Evolutionary conservation across 257 asterid species (phyloP), one percentile per base, ranked within the genome.

Genomic region (Asclepias syriaca): DNA sequence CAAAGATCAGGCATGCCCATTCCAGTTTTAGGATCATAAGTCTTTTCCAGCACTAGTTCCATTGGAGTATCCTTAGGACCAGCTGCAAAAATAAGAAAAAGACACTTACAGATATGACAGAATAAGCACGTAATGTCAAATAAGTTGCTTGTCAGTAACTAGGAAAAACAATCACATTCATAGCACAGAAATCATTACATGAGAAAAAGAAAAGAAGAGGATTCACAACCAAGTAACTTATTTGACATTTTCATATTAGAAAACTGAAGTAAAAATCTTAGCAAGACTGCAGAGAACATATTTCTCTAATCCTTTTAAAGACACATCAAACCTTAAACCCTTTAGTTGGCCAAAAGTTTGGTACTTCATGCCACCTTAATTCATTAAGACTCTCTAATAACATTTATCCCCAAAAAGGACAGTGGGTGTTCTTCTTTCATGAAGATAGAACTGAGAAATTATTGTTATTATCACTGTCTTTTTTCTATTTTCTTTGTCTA

Each of bases 51-150:
- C 69, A 87, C 98, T 58, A 81, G 68, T 34, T 90, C 97, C 91
- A 92, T 78, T 21, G 95, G 94, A 68, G 98, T 94, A 67, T 91
- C 99, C 83, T 90, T 92, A 49, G 95, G 98, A 74, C 99, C 99
- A 71, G 79, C 99, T 92, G 90, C 87, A 82, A 15, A 79, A 54
- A 9, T 43, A 43, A 43, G 6, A 56, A 63, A 77, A 68, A 2
- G 63, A 58, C 22, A 59, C 32, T n/a, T 66, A 29, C 29, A 65
- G 18, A 16, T 9, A 60, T 21, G 46, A 65, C 65, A 32, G 34
- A 68, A 40, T n/a, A 73, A 70, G 72, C 53, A 55, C 5, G 10
- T 5, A 27, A 43, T 3, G 46, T 29, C 34, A 29, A 0, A 29
- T 29, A 29, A 2, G 34, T 29, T 29, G 34, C 27, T 24, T 24